A percentile compares a stretch with the other conserved stretches of the same genome.
These are phyloP conservation scores for Mucor ambiguus DNA, from an alignment of 371 early-diverging fungal genomes.

Conservation along the genomic window DNA sequence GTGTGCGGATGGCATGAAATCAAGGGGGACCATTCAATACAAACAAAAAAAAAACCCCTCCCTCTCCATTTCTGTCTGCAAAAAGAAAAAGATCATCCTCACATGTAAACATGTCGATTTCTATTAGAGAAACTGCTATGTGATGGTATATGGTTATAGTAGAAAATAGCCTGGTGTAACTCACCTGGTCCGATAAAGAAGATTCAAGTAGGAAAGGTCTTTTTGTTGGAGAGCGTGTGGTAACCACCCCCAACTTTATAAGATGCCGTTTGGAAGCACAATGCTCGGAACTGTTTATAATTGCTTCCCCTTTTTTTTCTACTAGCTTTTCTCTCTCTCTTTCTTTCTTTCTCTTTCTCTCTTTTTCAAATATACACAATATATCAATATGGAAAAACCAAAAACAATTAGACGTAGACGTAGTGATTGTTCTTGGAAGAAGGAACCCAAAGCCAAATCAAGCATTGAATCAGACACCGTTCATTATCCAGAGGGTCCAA, in stretches of 20 bases:
- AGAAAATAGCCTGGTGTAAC: slow-evolving; percentile 10
- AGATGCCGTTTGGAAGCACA: slow-evolving; percentile 3
- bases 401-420: slow-evolving; percentile 21
- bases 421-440: slow-evolving; percentile 16
- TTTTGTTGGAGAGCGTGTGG: slow-evolving; percentile 1
- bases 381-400: not conserved
- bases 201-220: not conserved
- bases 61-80: not conserved
- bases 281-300: slow-evolving; percentile 7
- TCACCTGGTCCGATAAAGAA: slow-evolving; percentile 11
- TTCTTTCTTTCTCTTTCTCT: slow-evolving; percentile 6
- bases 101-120: not conserved
- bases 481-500: slow-evolving; percentile 25
- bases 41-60: not conserved
- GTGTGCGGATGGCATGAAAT: not conserved
- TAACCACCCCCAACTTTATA: slow-evolving; percentile 7
- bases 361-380: slow-evolving; percentile 1
- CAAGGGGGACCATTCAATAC: not conserved
- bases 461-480: not conserved
- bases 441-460: not conserved
- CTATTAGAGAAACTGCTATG: not conserved
- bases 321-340: slow-evolving; percentile 3
- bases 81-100: not conserved
- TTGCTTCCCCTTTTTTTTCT: slow-evolving; percentile 1
- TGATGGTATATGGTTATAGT: slow-evolving; percentile 1